Evolutionary conservation across 176 grass and related monocot species (phyloP).

Genomic region (Chrysopogon serrulatus): DNA sequence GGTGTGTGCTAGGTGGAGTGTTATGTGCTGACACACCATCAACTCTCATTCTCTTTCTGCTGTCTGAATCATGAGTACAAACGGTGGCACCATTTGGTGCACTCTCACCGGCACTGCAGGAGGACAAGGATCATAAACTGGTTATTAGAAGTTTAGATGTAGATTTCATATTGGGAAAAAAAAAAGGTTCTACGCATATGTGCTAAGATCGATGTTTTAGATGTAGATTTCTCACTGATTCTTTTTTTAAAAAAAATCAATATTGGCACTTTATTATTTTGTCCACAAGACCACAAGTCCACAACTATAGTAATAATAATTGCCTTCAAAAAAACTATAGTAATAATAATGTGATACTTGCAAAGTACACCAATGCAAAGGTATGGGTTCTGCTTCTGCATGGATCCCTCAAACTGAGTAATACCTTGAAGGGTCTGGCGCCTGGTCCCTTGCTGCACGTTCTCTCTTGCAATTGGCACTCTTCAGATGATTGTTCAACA

Average conservation of each 20-base stretch:
- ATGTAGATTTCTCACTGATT: no score
- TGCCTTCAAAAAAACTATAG: no score
- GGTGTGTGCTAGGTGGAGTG: not conserved
- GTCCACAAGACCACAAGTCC: no score
- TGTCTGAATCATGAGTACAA: not conserved
- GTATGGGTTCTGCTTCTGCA: no score
- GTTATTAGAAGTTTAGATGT: not conserved
- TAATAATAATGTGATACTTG: no score
- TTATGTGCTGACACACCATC: not conserved
- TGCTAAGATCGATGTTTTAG: no score
- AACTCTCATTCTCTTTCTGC: not conserved
- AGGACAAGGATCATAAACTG: not conserved
- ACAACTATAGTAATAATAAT: no score
- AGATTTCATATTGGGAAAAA: not conserved
- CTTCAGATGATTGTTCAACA: slow-evolving; percentile 1
- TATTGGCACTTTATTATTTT: no score
- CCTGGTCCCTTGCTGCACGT: not conserved
- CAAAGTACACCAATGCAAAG: no score
- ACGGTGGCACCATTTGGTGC: not conserved
- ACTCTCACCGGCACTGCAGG: not conserved
- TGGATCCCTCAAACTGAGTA: no score
- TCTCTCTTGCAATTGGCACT: not conserved
- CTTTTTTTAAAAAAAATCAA: no score
- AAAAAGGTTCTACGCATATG: no score
- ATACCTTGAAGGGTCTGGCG: not conserved